phyloP scores from a whole-genome alignment of 2,329 filamentous ascomycete genomes.

The Thelonectria discophora region DNA sequence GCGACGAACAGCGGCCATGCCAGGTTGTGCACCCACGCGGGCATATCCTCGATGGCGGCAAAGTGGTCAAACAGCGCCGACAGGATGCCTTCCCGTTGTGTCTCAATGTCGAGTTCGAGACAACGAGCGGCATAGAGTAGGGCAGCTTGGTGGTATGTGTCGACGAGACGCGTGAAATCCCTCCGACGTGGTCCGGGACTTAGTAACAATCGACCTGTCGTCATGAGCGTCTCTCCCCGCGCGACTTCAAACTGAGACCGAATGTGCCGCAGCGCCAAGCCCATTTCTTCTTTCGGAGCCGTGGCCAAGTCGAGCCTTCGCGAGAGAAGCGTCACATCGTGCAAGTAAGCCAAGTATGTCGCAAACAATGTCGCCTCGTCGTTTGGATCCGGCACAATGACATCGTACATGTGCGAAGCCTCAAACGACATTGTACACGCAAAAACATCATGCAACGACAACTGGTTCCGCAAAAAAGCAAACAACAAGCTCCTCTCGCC shows the following conservation, averaged over 20 bases:
- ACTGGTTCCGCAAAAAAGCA: conserved; percentile 43
- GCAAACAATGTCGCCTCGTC: conserved; percentile 17
- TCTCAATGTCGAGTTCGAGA: conserved; percentile 2
- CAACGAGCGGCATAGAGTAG: conserved; percentile 15
- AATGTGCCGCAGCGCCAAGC: conserved; percentile 6
- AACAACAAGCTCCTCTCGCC: conserved; percentile 36
- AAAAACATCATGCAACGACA: conserved; percentile 42
- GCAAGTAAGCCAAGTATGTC: conserved; percentile 10
- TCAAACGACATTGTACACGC: conserved; percentile 39
- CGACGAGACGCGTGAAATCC: conserved; percentile 18
- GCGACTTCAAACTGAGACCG: conserved; percentile 19
- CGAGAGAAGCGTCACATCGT: conserved; percentile 22
- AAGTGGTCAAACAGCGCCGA: conserved; percentile 19
- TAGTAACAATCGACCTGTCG: conserved; percentile 5
- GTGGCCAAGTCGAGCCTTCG: conserved; percentile 2
- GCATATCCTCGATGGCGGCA: conserved; percentile 5
- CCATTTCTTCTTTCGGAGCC: neutral
- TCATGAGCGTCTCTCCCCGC: conserved; percentile 20
- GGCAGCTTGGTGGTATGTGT: conserved; percentile 22
- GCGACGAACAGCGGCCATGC: conserved; percentile 21
- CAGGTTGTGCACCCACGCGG: conserved; percentile 16
- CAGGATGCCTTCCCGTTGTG: neutral
- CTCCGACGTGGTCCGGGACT: conserved; percentile 10
- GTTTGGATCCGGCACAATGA: conserved; percentile 9
- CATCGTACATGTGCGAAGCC: conserved; percentile 14